These are phyloP conservation scores for Crotalaria pallida DNA, from an alignment of 306 rosid species.

Conservation along the genomic window DNA sequence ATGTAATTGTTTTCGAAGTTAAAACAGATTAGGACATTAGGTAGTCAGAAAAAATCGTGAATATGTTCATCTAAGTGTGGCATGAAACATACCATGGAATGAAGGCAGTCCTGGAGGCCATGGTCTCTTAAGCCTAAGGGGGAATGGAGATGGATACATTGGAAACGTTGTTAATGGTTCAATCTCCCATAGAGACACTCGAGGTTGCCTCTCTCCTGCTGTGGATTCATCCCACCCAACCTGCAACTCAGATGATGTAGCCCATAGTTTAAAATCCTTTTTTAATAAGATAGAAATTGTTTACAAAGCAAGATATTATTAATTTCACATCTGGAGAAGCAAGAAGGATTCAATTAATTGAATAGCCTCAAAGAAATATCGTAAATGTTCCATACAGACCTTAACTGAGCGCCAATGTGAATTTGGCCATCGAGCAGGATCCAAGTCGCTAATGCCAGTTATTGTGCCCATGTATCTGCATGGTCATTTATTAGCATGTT, in stretches of 20 bases:
- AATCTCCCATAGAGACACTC: conserved; percentile 95
- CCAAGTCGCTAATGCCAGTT: conserved; percentile 86
- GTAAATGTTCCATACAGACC: conserved; percentile 41
- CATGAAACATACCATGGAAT: conserved; percentile 58
- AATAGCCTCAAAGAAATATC: neutral
- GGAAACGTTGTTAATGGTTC: conserved; percentile 97
- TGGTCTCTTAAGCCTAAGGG: conserved; percentile 92
- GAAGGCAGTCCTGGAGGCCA: conserved; percentile 91
- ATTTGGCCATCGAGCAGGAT: conserved; percentile 78
- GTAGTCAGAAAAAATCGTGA: neutral
- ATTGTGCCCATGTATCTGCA: conserved; percentile 88
- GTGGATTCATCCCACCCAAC: conserved; percentile 99
- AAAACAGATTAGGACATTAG: neutral
- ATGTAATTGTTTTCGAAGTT: neutral
- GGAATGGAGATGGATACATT: conserved; percentile 93
- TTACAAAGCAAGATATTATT: neutral
- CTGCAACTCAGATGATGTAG: conserved; percentile 41
- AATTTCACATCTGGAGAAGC: neutral
- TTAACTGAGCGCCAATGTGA: conserved; percentile 99
- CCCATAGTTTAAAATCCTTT: neutral
- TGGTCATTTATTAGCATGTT: neutral
- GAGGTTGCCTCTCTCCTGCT: conserved; percentile 96
- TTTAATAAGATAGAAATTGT: neutral
- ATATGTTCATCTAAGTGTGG: neutral
- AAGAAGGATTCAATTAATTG: conserved; percentile 13